Evolutionary conservation across 805 yeast species (phyloP).

Genomic region (Lipomyces lipofer): DNA sequence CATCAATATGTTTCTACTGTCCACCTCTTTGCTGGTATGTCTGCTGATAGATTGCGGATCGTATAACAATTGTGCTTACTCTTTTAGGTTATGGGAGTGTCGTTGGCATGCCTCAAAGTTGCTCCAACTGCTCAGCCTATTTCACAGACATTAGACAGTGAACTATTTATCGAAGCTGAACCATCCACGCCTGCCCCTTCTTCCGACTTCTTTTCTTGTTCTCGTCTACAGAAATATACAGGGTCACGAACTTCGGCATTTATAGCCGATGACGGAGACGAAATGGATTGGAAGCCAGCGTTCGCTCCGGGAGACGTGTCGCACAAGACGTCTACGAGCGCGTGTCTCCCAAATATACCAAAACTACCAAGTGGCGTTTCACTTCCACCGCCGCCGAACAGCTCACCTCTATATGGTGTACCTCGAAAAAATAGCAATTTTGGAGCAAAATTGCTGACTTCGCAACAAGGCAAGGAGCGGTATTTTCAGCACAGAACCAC

Average conservation of each 20-base stretch:
- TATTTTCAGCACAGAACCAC: constrained; percentile 2
- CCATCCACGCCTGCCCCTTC: neutral
- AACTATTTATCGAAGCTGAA: neutral
- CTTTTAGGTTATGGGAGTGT: no score
- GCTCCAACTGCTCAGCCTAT: no score
- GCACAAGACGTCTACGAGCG: neutral
- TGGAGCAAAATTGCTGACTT: neutral
- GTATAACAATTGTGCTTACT: no score
- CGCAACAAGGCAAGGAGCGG: constrained; percentile 1
- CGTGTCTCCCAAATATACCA: constrained; percentile 9
- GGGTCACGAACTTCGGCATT: no score
- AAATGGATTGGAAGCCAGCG: constrained; percentile 27
- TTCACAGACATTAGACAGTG: no score
- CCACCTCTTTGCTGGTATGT: neutral
- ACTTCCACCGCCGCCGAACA: constrained; percentile 21
- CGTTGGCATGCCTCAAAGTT: constrained; percentile 4
- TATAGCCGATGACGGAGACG: constrained; percentile 10
- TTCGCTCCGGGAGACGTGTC: neutral
- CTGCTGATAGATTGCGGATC: no score
- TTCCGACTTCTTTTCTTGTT: no score
- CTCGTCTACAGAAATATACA: no score
- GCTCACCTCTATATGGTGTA: no score
- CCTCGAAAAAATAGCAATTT: neutral
- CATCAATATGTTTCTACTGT: constrained; percentile 1
- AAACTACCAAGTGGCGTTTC: constrained; percentile 9